Percentiles rank a stretch among this genome's conserved stretches.
Conservation (phyloP, 2,329 filamentous ascomycete species). For the Emergomyces orientalis region DNA sequence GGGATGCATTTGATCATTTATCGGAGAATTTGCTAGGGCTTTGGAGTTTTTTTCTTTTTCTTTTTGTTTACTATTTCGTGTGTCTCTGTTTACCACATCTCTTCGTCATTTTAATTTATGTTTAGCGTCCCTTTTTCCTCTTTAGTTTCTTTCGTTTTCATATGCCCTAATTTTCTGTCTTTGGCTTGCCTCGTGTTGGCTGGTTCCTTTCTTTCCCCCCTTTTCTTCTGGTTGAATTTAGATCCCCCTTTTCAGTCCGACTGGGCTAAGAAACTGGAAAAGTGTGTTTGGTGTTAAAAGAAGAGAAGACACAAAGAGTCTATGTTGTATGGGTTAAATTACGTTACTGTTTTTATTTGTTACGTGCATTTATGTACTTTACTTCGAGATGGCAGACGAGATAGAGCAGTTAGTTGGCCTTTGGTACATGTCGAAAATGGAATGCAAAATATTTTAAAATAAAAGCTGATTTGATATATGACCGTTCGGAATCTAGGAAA, state of each 20-base stretch:
- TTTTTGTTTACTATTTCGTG: not conserved
- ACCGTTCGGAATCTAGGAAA: not conserved
- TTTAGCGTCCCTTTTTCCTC: slow-evolving; percentile 10
- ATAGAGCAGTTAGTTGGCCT: not conserved
- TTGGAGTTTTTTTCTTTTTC: not conserved
- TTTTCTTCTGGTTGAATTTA: not conserved
- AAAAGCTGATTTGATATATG: not conserved
- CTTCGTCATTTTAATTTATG: not conserved
- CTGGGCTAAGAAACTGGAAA: not conserved
- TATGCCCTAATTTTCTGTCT: not conserved
- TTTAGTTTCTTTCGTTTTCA: not conserved
- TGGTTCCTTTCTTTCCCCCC: slow-evolving; percentile 7
- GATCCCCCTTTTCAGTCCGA: not conserved
- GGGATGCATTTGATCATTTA: not conserved
- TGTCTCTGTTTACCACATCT: not conserved
- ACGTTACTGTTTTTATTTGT: no score
- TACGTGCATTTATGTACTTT: not conserved
- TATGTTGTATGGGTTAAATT: no score
- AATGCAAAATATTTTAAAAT: not conserved
- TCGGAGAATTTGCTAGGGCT: not conserved
- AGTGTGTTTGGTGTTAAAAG: not conserved
- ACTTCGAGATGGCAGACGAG: not conserved
- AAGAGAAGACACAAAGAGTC: not conserved
- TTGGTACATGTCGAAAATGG: not conserved
- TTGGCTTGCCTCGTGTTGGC: not conserved